These are phyloP conservation scores for Aspergillus cejpii DNA, from an alignment of 2,329 filamentous ascomycete species.

Conservation along the genomic window DNA sequence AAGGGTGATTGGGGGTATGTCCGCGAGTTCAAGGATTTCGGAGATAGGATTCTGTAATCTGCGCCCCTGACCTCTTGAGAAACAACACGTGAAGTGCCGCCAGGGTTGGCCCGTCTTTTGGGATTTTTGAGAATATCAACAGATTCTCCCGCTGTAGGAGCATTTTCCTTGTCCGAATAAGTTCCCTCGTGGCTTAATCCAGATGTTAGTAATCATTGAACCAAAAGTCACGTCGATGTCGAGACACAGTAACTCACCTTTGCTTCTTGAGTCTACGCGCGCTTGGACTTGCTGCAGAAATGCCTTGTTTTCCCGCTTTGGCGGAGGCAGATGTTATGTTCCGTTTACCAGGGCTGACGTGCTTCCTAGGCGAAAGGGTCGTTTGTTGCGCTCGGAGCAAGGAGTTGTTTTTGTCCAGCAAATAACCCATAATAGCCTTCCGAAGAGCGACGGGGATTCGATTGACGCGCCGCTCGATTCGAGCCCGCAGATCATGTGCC, in stretches of 20 bases:
- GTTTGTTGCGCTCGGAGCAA: conserved; percentile 23
- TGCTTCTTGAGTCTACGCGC: conserved; percentile 27
- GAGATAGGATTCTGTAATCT: conserved; percentile 64
- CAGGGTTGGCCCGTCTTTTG: conserved; percentile 57
- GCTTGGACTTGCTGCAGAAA: conserved; percentile 25
- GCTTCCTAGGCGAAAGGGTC: conserved; percentile 28
- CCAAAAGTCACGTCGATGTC: neutral
- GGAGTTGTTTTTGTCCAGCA: conserved; percentile 52
- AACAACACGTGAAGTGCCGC: conserved; percentile 35
- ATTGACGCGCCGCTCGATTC: conserved; percentile 89
- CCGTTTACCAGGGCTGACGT: conserved; percentile 27
- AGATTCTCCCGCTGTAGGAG: conserved; percentile 28
- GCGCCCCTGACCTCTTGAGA: conserved; percentile 41
- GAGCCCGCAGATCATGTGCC: conserved; percentile 73
- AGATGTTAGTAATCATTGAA: conserved; percentile 13
- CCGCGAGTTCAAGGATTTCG: conserved; percentile 73
- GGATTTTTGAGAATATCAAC: conserved; percentile 55
- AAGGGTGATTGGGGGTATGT: conserved; percentile 54
- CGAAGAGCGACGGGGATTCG: conserved; percentile 76
- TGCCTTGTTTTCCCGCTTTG: conserved; percentile 23
- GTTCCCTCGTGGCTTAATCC: conserved; percentile 54
- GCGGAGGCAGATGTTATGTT: conserved; percentile 27
- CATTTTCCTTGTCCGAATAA: conserved; percentile 71
- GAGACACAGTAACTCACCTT: conserved; percentile 23
- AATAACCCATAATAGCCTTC: conserved; percentile 72